Base-by-base conservation (phyloP, 805 yeast species). In the Scheffersomyces lignosus region DNA sequence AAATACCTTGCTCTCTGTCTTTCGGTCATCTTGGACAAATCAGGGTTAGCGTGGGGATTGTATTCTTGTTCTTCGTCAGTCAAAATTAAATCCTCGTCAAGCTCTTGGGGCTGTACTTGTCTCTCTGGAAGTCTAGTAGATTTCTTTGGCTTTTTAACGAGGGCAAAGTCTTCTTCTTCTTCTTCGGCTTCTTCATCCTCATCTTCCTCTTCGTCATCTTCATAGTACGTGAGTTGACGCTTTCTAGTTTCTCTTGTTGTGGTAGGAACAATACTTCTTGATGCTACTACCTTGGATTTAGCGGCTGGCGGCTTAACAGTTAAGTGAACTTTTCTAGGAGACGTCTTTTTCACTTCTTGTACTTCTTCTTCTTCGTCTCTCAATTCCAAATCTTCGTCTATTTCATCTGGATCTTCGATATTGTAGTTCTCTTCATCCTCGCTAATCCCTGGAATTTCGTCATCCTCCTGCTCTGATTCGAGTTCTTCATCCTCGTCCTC, bases 11-110 rank as follows among this genome's bases (percentile, higher is more conserved):
- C 71, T 32, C 80, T 54, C 52, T 78, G 83, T 44, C 83, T 55
- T 40, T 77, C 82, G 1, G 83, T 78, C 75, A 77, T 67, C 35
- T 71, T 66, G 13, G 75, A 55, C 15, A 68, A 40, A 47, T 76
- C 80, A 9, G 66, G 64, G 23, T 65, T 60, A 14, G 56, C 61
- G 15, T 54, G 50, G 2, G 75, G 71, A 30, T 66, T 66, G 43
- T 69, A 71, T 33, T 68, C 75, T 5, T 66, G 62, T 37, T 70
- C 77, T 33, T 65, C 70, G 37, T 69, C 73, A 1, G 69, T 61
- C 28, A 64, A 54, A 4, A 63, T 45, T 27, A 65, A 47, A 30
- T 65, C 71, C 4, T 52, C 64, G 36, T 62, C 68, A 22, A 62
- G 38, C 16, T 60, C 66, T n/a, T 55, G 53, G 4, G 65, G 63